phyloP scores from a whole-genome alignment of 176 grass and related monocot species.

The Carex parvula region DNA sequence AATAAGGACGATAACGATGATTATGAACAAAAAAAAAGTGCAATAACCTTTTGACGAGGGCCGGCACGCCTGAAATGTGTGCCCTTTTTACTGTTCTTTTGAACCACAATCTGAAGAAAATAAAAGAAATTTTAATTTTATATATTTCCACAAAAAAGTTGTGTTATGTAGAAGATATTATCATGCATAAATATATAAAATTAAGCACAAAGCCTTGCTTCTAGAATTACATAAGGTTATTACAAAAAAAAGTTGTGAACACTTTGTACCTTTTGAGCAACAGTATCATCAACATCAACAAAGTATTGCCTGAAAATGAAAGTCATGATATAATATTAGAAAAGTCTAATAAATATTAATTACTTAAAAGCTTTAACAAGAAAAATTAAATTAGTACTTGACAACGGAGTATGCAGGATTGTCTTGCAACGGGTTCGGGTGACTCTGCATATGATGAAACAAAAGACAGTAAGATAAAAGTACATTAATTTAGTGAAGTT shows the following conservation, averaged over 20 bases:
- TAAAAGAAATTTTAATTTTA: slow-evolving; percentile 8
- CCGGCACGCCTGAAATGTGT: slow-evolving; percentile 84
- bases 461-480: background rate
- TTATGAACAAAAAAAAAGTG: background rate
- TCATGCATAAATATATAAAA: background rate
- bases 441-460: slow-evolving; percentile 33
- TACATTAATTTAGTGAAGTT: background rate
- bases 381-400: slow-evolving; percentile 40
- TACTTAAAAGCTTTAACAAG: background rate
- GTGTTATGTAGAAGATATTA: background rate
- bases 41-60: slow-evolving; percentile 50
- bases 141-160: background rate
- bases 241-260: background rate
- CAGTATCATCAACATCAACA: slow-evolving; percentile 63
- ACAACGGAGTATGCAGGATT: slow-evolving; percentile 83
- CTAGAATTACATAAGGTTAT: background rate
- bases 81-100: slow-evolving; percentile 50
- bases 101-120: slow-evolving; percentile 55
- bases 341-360: background rate
- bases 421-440: slow-evolving; percentile 80
- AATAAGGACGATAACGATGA: background rate
- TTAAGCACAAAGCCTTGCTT: background rate
- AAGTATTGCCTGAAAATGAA: slow-evolving; percentile 59
- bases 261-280: slow-evolving; percentile 51
- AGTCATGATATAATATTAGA: background rate